Percentiles rank a stretch among this genome's conserved stretches.
These are phyloP conservation scores for Dothiorella sarmentorum DNA, from an alignment of 2,329 filamentous ascomycete genomes.

Conservation along the genomic window DNA sequence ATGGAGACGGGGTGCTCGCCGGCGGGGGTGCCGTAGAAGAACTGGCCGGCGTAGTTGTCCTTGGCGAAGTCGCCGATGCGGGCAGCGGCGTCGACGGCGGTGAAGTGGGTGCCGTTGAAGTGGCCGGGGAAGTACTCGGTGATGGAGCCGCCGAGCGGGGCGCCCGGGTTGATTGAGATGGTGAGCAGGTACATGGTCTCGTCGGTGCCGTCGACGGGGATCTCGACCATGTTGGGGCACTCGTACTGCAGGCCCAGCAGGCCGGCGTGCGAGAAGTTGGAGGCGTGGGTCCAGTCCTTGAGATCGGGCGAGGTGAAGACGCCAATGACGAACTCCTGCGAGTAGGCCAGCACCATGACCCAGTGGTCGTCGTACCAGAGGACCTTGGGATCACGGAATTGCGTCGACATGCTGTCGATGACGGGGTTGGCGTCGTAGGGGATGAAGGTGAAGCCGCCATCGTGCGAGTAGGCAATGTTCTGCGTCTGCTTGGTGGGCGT, in stretches of 20 bases:
- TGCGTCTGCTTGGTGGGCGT: constrained; percentile 50
- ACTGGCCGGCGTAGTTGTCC: constrained; percentile 58
- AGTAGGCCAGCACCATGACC: constrained; percentile 57
- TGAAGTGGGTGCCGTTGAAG: constrained; percentile 64
- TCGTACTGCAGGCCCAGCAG: constrained; percentile 58
- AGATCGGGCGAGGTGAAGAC: constrained; percentile 60
- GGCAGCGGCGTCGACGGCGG: constrained; percentile 41
- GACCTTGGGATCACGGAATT: constrained; percentile 66
- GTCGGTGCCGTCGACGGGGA: constrained; percentile 48
- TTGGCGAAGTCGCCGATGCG: constrained; percentile 48
- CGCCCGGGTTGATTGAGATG: constrained; percentile 57
- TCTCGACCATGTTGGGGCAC: constrained; percentile 59
- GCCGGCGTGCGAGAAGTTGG: constrained; percentile 56
- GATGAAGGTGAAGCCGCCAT: constrained; percentile 60
- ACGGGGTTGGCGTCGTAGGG: constrained; percentile 61
- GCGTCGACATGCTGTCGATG: constrained; percentile 50
- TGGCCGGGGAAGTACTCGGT: constrained; percentile 56
- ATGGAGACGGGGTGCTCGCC: constrained; percentile 45
- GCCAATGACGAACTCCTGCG: constrained; percentile 56
- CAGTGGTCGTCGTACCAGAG: constrained; percentile 55
- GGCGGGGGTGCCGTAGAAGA: constrained; percentile 48
- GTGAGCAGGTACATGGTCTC: constrained; percentile 45
- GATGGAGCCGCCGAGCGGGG: constrained; percentile 54
- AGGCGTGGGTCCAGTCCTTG: constrained; percentile 55
- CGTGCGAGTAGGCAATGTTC: constrained; percentile 58